phyloP scores from a whole-genome alignment of 495 filamentous ascomycete genomes.

The Penicillium goetzii region DNA sequence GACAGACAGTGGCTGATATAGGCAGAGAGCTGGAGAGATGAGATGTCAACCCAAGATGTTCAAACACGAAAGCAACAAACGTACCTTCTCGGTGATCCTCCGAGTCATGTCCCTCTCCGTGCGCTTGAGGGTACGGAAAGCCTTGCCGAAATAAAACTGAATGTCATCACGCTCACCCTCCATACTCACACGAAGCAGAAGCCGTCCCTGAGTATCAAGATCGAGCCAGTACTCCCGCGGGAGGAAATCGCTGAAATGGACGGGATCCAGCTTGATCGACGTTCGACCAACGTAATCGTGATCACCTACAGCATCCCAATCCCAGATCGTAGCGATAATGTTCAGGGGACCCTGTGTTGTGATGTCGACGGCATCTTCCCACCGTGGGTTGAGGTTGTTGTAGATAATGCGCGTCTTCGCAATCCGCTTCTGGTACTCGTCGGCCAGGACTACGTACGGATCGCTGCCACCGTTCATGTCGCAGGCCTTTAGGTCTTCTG shows the following conservation, averaged over 20 bases:
- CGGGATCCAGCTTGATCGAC: slow-evolving; percentile 90
- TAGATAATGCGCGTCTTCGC: slow-evolving; percentile 93
- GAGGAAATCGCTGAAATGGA: slow-evolving; percentile 93
- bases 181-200: slow-evolving; percentile 93
- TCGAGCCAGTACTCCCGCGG: slow-evolving; percentile 97
- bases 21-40: slow-evolving; percentile 69
- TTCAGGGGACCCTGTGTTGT: slow-evolving; percentile 89
- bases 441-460: slow-evolving; percentile 94
- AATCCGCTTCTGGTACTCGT: slow-evolving; percentile 98
- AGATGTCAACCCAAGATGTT: neutral
- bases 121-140: slow-evolving; percentile 91
- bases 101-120: slow-evolving; percentile 98
- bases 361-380: slow-evolving; percentile 97
- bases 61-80: slow-evolving; percentile 19
- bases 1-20: slow-evolving; percentile 93
- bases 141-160: slow-evolving; percentile 97
- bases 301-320: slow-evolving; percentile 96
- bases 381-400: slow-evolving; percentile 89
- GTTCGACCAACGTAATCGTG: slow-evolving; percentile 97
- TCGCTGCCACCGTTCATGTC: slow-evolving; percentile 94
- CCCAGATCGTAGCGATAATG: slow-evolving; percentile 97
- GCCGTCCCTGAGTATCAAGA: slow-evolving; percentile 90
- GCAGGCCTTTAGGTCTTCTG: slow-evolving; percentile 97
- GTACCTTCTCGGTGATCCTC: slow-evolving; percentile 95
- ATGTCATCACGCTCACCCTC: slow-evolving; percentile 98